These are phyloP conservation scores for Stylosanthes scabra DNA, from an alignment of 331 rosid genomes.

Conservation along the genomic window DNA sequence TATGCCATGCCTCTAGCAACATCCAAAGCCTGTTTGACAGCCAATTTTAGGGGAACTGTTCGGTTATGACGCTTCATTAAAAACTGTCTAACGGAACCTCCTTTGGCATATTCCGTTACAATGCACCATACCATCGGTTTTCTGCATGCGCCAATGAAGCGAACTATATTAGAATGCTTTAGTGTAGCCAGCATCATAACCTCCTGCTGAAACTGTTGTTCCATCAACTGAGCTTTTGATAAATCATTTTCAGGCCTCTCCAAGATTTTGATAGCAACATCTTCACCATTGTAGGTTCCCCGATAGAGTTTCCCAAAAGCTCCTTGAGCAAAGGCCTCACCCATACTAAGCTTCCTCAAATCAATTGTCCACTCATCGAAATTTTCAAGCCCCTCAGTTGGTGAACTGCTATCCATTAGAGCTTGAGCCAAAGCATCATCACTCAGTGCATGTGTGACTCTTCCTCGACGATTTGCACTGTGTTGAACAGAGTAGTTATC, in stretches of 20 bases:
- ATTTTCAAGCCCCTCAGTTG: conserved; percentile 69
- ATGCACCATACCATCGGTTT: conserved; percentile 90
- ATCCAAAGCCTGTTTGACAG: conserved; percentile 83
- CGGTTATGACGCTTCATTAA: conserved; percentile 66
- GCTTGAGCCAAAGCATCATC: conserved; percentile 80
- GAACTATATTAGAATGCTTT: conserved; percentile 85
- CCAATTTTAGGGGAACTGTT: conserved; percentile 70
- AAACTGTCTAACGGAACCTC: conserved; percentile 80
- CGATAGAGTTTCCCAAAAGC: conserved; percentile 86
- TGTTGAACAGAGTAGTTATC: conserved; percentile 61
- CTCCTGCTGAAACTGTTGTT: conserved; percentile 85
- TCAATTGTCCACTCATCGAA: conserved; percentile 82
- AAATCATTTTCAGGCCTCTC: conserved; percentile 82
- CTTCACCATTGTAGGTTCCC: conserved; percentile 82
- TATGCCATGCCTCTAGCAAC: conserved; percentile 85
- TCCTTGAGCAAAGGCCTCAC: conserved; percentile 89
- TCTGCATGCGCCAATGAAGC: conserved; percentile 78
- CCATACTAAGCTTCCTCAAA: conserved; percentile 78
- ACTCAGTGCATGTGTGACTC: conserved; percentile 72
- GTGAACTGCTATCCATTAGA: conserved; percentile 60
- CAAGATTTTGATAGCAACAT: conserved; percentile 87
- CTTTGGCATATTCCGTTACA: conserved; percentile 81
- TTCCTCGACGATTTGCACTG: conserved; percentile 62
- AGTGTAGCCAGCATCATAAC: conserved; percentile 82
- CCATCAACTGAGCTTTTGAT: conserved; percentile 73